Conservation (phyloP, 2,329 filamentous ascomycete species). For the Botrytis sinoallii region DNA sequence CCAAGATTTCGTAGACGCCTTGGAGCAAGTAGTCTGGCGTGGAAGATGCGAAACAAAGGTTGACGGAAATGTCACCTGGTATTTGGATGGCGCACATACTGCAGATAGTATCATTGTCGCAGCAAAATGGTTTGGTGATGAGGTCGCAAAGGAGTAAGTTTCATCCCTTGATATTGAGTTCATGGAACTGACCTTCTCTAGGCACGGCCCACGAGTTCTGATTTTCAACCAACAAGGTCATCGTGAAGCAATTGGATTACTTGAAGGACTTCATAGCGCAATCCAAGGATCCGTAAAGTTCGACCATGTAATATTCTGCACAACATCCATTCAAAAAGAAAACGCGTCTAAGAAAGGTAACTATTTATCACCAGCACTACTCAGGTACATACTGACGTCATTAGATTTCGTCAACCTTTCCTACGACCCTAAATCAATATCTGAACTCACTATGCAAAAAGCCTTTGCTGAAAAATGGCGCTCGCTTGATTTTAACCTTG, state of each 20-base stretch:
- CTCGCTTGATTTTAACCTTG: slow-evolving; percentile 16
- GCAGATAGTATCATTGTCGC: slow-evolving; percentile 82
- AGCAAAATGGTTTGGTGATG: slow-evolving; percentile 72
- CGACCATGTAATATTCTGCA: slow-evolving; percentile 75
- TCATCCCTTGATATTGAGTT: neutral
- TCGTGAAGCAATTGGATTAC: slow-evolving; percentile 46
- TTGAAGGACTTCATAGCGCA: slow-evolving; percentile 49
- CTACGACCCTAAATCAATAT: slow-evolving; percentile 39
- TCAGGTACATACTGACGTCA: neutral
- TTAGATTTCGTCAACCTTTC: slow-evolving; percentile 57
- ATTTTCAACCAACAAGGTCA: slow-evolving; percentile 84
- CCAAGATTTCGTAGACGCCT: slow-evolving; percentile 63
- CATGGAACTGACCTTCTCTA: slow-evolving; percentile 20
- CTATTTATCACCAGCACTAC: neutral
- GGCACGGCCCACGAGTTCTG: slow-evolving; percentile 50
- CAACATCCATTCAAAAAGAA: slow-evolving; percentile 59
- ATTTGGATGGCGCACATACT: slow-evolving; percentile 92
- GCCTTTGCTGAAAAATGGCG: slow-evolving; percentile 43
- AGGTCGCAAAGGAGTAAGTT: slow-evolving; percentile 38
- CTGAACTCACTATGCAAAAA: slow-evolving; percentile 63
- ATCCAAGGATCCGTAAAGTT: slow-evolving; percentile 50
- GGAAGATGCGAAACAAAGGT: slow-evolving; percentile 69
- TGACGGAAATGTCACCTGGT: slow-evolving; percentile 67
- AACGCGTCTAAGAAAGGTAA: slow-evolving; percentile 49
- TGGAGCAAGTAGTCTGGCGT: slow-evolving; percentile 73